Percentiles rank a stretch among this genome's conserved stretches.
Conservation (phyloP, 1,139 yeast species). For the Pichia sp. region DNA sequence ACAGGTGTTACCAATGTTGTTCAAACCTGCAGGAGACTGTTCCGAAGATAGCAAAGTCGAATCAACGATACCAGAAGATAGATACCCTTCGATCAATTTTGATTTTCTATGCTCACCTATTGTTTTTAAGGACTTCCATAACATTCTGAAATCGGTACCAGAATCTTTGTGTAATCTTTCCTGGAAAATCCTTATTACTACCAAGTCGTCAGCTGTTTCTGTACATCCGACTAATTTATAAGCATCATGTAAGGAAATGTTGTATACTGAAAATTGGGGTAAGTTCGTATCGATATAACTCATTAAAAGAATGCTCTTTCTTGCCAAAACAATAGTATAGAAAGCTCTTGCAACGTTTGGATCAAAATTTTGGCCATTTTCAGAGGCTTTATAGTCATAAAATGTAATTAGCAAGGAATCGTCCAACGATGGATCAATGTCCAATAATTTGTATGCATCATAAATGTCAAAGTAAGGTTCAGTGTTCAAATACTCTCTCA, state of each 20-base stretch:
- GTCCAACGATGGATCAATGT: conserved; percentile 62
- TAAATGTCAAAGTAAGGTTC: conserved; percentile 50
- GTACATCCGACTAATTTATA: conserved; percentile 43
- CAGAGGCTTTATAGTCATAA: conserved; percentile 57
- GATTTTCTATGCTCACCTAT: conserved; percentile 50
- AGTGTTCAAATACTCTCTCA: conserved; percentile 45
- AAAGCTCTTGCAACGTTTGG: conserved; percentile 44
- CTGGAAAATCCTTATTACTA: conserved; percentile 54
- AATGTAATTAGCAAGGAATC: conserved; percentile 75
- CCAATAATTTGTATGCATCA: conserved; percentile 60
- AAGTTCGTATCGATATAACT: conserved; percentile 45
- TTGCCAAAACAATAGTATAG: conserved; percentile 52
- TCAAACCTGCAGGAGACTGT: conserved; percentile 85
- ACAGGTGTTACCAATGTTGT: conserved; percentile 93
- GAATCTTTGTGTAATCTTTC: conserved; percentile 35
- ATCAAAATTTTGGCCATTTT: conserved; percentile 32
- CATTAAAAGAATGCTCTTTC: conserved; percentile 46
- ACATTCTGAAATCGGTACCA: conserved; percentile 41
- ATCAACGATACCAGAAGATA: conserved; percentile 58
- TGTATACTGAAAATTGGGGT: conserved; percentile 32
- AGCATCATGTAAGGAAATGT: conserved; percentile 34
- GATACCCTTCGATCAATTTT: conserved; percentile 48
- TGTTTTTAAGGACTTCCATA: conserved; percentile 49
- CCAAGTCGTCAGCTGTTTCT: conserved; percentile 49
- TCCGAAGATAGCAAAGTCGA: conserved; percentile 56